These are phyloP conservation scores for Zanthoxylum bungeanum DNA, from an alignment of 345 rosid species.

Conservation along the genomic window DNA sequence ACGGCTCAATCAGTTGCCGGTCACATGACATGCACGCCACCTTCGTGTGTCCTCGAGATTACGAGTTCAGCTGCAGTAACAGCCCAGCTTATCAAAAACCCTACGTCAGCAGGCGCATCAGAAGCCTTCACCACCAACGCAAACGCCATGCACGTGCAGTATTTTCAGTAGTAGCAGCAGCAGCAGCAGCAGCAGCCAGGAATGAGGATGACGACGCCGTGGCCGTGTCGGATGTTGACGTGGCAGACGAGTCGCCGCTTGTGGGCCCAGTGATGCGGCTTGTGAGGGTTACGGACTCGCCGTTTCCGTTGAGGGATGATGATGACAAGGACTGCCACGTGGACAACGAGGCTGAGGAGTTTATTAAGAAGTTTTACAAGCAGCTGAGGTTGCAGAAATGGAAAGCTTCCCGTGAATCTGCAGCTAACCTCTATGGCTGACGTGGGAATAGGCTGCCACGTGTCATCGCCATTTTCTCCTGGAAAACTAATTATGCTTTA, in stretches of 20 bases:
- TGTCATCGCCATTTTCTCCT: not conserved
- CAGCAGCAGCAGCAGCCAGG: not conserved
- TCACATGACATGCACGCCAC: slow-evolving; percentile 21
- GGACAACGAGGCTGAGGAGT: slow-evolving; percentile 41
- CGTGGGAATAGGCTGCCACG: not conserved
- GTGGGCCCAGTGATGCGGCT: slow-evolving; percentile 22
- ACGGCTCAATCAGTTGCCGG: slow-evolving; percentile 11
- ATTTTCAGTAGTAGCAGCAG: too few relatives aligned
- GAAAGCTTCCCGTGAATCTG: not conserved
- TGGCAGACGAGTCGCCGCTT: slow-evolving; percentile 19
- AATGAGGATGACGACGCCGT: slow-evolving; percentile 10
- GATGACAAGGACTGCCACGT: slow-evolving; percentile 26
- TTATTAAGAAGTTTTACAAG: slow-evolving; percentile 33
- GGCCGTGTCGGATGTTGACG: slow-evolving; percentile 2
- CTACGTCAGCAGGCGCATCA: slow-evolving; percentile 10
- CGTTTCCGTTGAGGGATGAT: slow-evolving; percentile 18
- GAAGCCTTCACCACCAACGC: not conserved
- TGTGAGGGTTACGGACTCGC: slow-evolving; percentile 42
- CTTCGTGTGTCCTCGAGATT: slow-evolving; percentile 26
- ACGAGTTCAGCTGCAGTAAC: slow-evolving; percentile 43
- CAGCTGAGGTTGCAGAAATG: slow-evolving; percentile 34
- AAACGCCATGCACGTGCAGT: too few relatives aligned
- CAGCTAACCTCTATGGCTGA: slow-evolving; percentile 1
- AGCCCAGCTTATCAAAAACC: slow-evolving; percentile 18
- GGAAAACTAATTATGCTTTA: not conserved